Evolutionary conservation across 2,329 filamentous ascomycete species (phyloP), one percentile per base, ranked within the genome.

Genomic region (Cordyceps javanica): DNA sequence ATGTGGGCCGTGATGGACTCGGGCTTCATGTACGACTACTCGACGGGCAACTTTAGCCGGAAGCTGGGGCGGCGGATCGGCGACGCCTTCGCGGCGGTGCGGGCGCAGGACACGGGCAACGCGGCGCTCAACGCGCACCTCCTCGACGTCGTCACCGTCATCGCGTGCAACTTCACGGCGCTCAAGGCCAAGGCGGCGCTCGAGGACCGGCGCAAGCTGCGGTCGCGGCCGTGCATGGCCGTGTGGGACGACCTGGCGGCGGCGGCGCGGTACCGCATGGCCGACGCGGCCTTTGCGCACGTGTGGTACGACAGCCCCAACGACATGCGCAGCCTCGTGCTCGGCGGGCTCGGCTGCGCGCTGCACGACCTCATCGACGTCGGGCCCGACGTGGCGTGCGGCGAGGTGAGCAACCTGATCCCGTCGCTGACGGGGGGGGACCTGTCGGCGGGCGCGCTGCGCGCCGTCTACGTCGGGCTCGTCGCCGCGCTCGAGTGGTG

Each of bases 341-440:
- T 60, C 11, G 36, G 32, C 23, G 59, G 59, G 16, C 49, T 58
- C 11, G 59, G 55, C 7, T 50, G 41, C 45, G 55, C 39, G 6
- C n/a, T 52, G 3, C 59, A 60, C 39, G 59, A 60, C 39, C 49
- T 32, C 28, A 51, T 60, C 32, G 59, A 60, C 21, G 11, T 60
- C 10, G 59, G 59, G 8, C n/a, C 59, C 16, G 59, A 60, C 38
- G 50, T 60, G 5, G 8, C 59, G 9, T 60, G 59, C 23, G 59
- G 50, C 11, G 59, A 60, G 42, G 42, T 60, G n/a, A 60, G 59
- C 46, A 60, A 60, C 51, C 55, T 60, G 30, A 46, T 60, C 14
- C 59, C 59, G n/a, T 50, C 55, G 14, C 45, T 60, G 16, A 52
- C 56, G 14, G 10, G 56, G 6, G 59, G 59, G 3, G 19, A 26